A percentile compares a stretch with the other conserved stretches of the same genome.
Evolutionary conservation across 768 basidiomycete species (phyloP).

Genomic region (Mrakia blollopis): DNA sequence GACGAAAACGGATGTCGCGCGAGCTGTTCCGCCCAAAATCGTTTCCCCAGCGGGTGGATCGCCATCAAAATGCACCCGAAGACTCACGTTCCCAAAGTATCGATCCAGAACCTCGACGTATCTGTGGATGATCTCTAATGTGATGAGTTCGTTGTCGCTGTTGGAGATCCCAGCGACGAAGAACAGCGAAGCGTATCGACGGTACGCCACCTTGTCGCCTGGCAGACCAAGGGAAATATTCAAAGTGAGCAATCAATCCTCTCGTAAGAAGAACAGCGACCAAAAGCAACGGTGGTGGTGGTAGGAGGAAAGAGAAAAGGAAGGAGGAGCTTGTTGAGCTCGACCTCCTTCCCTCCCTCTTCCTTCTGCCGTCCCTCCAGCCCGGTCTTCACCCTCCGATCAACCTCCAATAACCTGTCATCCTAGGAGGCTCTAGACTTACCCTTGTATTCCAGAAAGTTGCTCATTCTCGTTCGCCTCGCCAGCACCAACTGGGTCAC

Average conservation of each 20-base stretch:
- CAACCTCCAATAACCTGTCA: not conserved
- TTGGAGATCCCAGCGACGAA: conserved; percentile 83
- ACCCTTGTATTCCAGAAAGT: conserved; percentile 96
- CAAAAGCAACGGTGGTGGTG: not conserved
- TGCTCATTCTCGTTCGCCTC: conserved; percentile 85
- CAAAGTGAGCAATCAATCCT: not conserved
- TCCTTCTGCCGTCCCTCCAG: not conserved
- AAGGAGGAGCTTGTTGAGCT: not conserved
- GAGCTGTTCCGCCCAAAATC: no score
- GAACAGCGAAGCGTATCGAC: conserved; percentile 91
- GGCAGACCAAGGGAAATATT: not conserved
- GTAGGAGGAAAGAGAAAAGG: no score
- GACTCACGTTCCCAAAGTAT: conserved; percentile 76
- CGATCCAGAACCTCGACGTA: conserved; percentile 84
- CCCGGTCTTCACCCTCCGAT: not conserved
- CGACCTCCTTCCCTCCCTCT: not conserved
- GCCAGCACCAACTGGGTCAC: conserved; percentile 88
- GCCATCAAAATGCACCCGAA: no score
- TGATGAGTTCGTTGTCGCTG: conserved; percentile 83
- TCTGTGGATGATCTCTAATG: conserved; percentile 88
- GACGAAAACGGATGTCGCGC: not conserved
- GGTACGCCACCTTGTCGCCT: conserved; percentile 72
- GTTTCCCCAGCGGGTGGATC: no score
- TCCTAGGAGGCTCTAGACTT: conserved; percentile 34
- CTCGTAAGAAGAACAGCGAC: no score